phyloP scores from a whole-genome alignment of 345 rosid species.

The Anastatica hierochuntica region DNA sequence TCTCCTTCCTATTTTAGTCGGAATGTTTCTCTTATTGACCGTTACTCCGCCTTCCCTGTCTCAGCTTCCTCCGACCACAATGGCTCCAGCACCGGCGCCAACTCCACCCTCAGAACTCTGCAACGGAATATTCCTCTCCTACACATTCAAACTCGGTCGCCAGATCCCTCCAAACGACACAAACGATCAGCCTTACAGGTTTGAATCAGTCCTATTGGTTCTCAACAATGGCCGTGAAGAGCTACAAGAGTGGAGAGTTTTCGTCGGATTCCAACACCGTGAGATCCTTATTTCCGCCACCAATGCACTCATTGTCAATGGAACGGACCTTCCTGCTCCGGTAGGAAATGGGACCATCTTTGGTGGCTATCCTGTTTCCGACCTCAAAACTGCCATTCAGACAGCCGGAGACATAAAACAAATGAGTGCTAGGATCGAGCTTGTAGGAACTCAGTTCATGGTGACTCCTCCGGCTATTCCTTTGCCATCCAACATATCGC shows the following conservation, averaged over 20 bases:
- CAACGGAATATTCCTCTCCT: slow-evolving; percentile 69
- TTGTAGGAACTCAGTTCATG: slow-evolving; percentile 85
- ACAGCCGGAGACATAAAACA: slow-evolving; percentile 85
- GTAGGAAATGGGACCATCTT: slow-evolving; percentile 83
- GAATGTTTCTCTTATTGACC: slow-evolving; percentile 10
- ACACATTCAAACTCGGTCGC: slow-evolving; percentile 41
- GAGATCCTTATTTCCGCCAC: slow-evolving; percentile 67
- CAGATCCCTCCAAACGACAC: slow-evolving; percentile 57
- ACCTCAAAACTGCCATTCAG: slow-evolving; percentile 72
- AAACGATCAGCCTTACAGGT: slow-evolving; percentile 64
- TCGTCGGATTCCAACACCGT: slow-evolving; percentile 54
- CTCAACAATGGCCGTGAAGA: slow-evolving; percentile 66
- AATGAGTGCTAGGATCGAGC: slow-evolving; percentile 48
- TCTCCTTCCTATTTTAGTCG: slow-evolving; percentile 11
- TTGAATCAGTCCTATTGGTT: slow-evolving; percentile 63
- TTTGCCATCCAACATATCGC: slow-evolving; percentile 48
- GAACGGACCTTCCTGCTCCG: slow-evolving; percentile 50
- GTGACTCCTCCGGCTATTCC: slow-evolving; percentile 54
- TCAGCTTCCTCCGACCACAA: slow-evolving; percentile 23
- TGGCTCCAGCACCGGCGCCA: slow-evolving; percentile 12
- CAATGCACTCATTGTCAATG: slow-evolving; percentile 63
- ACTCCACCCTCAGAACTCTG: slow-evolving; percentile 47
- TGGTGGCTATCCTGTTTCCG: slow-evolving; percentile 62
- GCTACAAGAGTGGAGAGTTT: slow-evolving; percentile 68
- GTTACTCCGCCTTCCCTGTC: slow-evolving; percentile 29